Base-by-base conservation (phyloP, 805 yeast genomes). In the Phaffomyces antillensis region DNA sequence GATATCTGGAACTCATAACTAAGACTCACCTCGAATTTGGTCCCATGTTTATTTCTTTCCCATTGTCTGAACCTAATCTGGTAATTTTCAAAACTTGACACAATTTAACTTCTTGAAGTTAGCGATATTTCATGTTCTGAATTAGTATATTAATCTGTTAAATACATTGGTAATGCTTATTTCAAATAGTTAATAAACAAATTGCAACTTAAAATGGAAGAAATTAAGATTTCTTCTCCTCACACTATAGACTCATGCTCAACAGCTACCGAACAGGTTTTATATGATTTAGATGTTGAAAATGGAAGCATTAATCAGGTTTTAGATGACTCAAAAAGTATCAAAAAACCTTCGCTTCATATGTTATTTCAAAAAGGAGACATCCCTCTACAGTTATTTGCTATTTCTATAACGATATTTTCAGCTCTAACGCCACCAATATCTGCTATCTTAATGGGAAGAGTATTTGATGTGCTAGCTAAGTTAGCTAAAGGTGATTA, bases 381-480 rank as follows among this genome's bases (percentile, higher is more conserved):
- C 45, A 41, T 47, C 5, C 36, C 48, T 2, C 24, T 65, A 1
- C 30, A 66, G 8, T 2, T 46, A 4, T n/a, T 63, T 9, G 72
- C 70, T 2, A 18, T 57, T 0, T 3, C 68, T 0, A 52, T 73
- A n/a, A 73, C 84, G 16, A 50, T 69, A 10, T 51, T 72, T 1
- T 68, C 79, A n/a, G 78, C 89, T 0, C 56, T 76, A 3, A 75
- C 76, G 0, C 77, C 86, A 0, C 81, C 87, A 0, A 69, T 75
- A 3, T 73, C 77, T 17, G 75, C 95, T 0, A 69, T 86, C 4
- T 54, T 89, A 13, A 75, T 83, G 48, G 93, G 95, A 4, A 63
- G 73, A 44, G 70, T 84, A 0, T 86, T 90, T 53, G 62, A 67
- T 26, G 60, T 66, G 1, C 56, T 81, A 4, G 55, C 73, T 1